Base-by-base conservation (phyloP, 139 green algal species). In the Chlorella sp. region DNA sequence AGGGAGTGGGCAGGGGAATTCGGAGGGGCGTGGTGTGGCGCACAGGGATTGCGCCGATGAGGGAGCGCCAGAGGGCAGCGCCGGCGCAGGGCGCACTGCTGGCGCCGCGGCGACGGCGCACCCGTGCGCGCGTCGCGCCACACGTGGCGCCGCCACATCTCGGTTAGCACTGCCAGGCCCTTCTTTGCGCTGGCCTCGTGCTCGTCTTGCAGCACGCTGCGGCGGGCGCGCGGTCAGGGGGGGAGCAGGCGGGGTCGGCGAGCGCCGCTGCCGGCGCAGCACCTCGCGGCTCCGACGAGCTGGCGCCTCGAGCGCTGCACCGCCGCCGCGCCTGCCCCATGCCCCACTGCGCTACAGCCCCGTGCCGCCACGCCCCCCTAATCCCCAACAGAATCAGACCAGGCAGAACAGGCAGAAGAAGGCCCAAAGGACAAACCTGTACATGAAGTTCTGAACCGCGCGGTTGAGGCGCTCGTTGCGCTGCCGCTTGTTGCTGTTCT, bases 141-240 rank as follows among this genome's bases (percentile, higher is more conserved):
- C n/a, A 99, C 90, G 48, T 96, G 86, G 12, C 95, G 80, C 42
- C 93, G 82, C 89, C 96, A 98, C 74, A 99, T 90, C 78, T 98
- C 93, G 5, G 89, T 95, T 38, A 98, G 79, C 51, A 99, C 90
- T 3, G 90, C 92, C 71, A 99, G 82, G 0, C 89, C 86, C 67
- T 93, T 91, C 88, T 98, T 98, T 14, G 93, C 95, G 0, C 90
- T 89, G 11, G 82, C 66, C 84, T 98, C 93, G 77, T 97, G 89
- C 63, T 96, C 91, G 29, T 96, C 90, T 33, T 77, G 75, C 64
- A 97, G 60, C 63, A 91, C 74, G 38, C 65, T 73, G 77, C 90
- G 93, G 50, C 41, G 29, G 29, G 58, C 21, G 4, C 25, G 25
- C 25, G 19, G 7, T 33, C 46, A 35, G 63, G 41, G 29, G 58